Evolutionary conservation across 2,329 filamentous ascomycete species (phyloP), one percentile per base, ranked within the genome.

Genomic region (Sarocladium strictum): DNA sequence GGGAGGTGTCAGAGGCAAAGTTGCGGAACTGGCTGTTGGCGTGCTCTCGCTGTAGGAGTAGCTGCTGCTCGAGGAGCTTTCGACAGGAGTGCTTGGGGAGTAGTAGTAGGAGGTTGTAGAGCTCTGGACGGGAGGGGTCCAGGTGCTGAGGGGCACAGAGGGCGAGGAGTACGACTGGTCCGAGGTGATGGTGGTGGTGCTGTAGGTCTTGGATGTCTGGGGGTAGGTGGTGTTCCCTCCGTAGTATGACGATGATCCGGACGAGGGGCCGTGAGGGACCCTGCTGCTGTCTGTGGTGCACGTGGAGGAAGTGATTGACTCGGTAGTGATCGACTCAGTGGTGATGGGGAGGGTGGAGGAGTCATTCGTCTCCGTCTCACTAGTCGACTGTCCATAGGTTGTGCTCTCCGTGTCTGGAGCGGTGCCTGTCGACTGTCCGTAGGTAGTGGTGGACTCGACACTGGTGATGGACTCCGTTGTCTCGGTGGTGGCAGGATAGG

Each of bases 151-250:
- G 2, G 50, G 17, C 11, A 40, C n/a, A 15, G 50, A 26, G 21
- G 32, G 11, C 12, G 49, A 19, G 3, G 49, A 52, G 49, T 19
- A 52, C 5, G 40, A 43, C 14, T 47, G 23, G 19, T 40, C 32
- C 4, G 50, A 21, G 23, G 17, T 53, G 21, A 53, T 53, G 12
- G 50, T 53, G 11, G 21, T 19, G 19, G 50, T 53, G 19, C 50
- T 53, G 21, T 40, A 40, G 5, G 50, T 53, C 50, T 40, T 53
- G 10, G 32, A 15, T 11, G 32, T 53, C 50, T 40, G 23, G 12
- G 50, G 19, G 50, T 53, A 53, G 27, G 50, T 53, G 3, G 50
- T 53, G 50, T 53, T 53, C 21, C 26, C 26, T 2, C 21, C 50
- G 24, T 52, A 38, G 32, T 40, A 53, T 3, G 32, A 53, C 5